These are phyloP conservation scores for Delonix regia DNA, from an alignment of 306 rosid genomes.

Conservation along the genomic window DNA sequence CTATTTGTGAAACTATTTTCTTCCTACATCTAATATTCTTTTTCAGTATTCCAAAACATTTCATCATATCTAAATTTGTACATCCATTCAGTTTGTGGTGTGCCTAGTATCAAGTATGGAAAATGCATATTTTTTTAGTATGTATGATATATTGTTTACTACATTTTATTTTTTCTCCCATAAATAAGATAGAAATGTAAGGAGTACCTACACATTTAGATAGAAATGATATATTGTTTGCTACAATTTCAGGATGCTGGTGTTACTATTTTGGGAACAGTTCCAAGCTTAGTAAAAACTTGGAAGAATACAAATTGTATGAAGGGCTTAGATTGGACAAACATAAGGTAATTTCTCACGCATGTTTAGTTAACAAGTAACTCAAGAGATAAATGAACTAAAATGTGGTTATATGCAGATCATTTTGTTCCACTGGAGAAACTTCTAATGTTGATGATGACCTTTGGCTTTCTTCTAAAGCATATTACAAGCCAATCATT, in stretches of 20 bases:
- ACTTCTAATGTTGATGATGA: conserved; percentile 83
- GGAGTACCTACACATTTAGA: no score
- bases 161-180: no score
- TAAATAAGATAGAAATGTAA: no score
- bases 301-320: conserved; percentile 84
- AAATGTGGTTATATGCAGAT: conserved; percentile 51
- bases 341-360: conserved; percentile 61
- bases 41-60: neutral
- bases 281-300: conserved; percentile 89
- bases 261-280: conserved; percentile 85
- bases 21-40: neutral
- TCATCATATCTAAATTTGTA: neutral
- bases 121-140: neutral
- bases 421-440: conserved; percentile 72
- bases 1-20: neutral
- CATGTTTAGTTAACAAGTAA: conserved; percentile 20
- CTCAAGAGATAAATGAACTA: conserved; percentile 31
- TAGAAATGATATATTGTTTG: neutral
- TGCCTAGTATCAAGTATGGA: neutral
- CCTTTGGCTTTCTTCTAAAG: conserved; percentile 85
- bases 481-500: conserved; percentile 65
- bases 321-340: conserved; percentile 90
- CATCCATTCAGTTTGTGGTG: neutral
- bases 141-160: neutral
- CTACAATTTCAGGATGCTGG: conserved; percentile 73